A percentile compares a stretch with the other conserved stretches of the same genome.
These are phyloP conservation scores for Ochetophila trinervis DNA, from an alignment of 306 rosid genomes.

Conservation along the genomic window DNA sequence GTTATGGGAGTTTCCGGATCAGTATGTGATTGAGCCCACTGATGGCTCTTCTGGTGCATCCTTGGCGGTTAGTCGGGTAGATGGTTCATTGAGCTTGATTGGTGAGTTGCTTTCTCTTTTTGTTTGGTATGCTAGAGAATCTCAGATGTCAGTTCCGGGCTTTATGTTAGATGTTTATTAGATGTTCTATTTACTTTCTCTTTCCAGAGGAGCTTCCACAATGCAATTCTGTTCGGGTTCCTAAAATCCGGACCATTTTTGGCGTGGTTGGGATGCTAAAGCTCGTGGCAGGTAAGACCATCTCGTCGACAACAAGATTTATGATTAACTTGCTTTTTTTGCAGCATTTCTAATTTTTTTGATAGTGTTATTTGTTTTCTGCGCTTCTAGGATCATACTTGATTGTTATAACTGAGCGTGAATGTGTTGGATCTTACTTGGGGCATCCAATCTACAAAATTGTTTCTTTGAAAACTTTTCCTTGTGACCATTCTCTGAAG, in stretches of 20 bases:
- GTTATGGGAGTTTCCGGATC: constrained; percentile 92
- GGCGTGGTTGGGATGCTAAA: constrained; percentile 85
- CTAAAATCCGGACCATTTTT: constrained; percentile 66
- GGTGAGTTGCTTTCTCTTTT: constrained; percentile 36
- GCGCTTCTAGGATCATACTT: constrained; percentile 68
- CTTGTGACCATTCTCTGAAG: constrained; percentile 74
- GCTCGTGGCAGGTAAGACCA: constrained; percentile 73
- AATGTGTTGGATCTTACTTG: constrained; percentile 73
- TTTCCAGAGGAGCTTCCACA: constrained; percentile 80
- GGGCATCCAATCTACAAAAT: constrained; percentile 84
- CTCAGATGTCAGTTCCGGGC: constrained; percentile 3
- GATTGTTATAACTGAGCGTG: constrained; percentile 66
- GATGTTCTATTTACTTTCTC: not conserved
- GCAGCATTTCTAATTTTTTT: constrained; percentile 22
- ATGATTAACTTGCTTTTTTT: not conserved
- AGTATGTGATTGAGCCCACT: constrained; percentile 81
- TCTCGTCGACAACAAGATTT: constrained; percentile 18
- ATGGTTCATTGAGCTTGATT: constrained; percentile 81
- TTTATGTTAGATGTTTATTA: constrained; percentile 1
- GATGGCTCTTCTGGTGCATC: constrained; percentile 86
- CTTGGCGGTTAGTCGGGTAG: constrained; percentile 63
- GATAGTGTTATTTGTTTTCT: constrained; percentile 25
- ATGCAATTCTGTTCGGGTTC: constrained; percentile 61
- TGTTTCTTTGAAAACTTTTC: constrained; percentile 65
- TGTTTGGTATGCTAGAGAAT: not conserved